phyloP scores from a whole-genome alignment of 371 early-diverging fungal species.

The Blastocladiella emersonii region DNA sequence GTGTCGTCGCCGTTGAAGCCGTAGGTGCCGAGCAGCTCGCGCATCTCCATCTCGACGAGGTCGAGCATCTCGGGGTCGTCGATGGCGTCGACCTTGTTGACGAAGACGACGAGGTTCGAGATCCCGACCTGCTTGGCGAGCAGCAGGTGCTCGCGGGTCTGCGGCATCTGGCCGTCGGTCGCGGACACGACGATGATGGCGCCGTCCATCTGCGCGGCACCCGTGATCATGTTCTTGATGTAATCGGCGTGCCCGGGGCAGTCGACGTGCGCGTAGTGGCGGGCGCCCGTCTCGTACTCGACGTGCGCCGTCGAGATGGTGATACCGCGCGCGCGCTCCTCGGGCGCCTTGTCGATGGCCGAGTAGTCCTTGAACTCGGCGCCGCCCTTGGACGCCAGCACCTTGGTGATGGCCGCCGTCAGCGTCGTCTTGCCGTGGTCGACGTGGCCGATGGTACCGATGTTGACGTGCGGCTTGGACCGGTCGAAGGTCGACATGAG shows the following conservation, averaged over 20 bases:
- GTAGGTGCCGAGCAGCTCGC: slow-evolving; percentile 80
- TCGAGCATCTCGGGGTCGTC: slow-evolving; percentile 95
- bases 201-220: slow-evolving; percentile 98
- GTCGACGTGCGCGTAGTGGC: slow-evolving; percentile 97
- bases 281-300: slow-evolving; percentile 78
- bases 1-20: slow-evolving; percentile 87
- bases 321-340: slow-evolving; percentile 94
- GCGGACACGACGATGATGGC: slow-evolving; percentile 98
- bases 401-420: slow-evolving; percentile 98
- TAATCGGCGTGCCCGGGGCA: slow-evolving; percentile 99
- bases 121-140: slow-evolving; percentile 95
- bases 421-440: slow-evolving; percentile 99
- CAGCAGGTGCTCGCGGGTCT: slow-evolving; percentile 94
- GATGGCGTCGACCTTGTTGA: slow-evolving; percentile 98
- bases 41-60: slow-evolving; percentile 98
- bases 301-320: slow-evolving; percentile 93
- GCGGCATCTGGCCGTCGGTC: slow-evolving; percentile 92
- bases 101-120: slow-evolving; percentile 86
- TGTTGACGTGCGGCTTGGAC: slow-evolving; percentile 95
- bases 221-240: slow-evolving; percentile 99
- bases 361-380: slow-evolving; percentile 88
- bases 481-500: slow-evolving; percentile 9
- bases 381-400: slow-evolving; percentile 56
- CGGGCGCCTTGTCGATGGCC: slow-evolving; percentile 95
- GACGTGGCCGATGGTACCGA: slow-evolving; percentile 99